A percentile compares a stretch with the other conserved stretches of the same genome.
Conservation (phyloP, 257 asterid species). For the Craterostigma plantagineum region DNA sequence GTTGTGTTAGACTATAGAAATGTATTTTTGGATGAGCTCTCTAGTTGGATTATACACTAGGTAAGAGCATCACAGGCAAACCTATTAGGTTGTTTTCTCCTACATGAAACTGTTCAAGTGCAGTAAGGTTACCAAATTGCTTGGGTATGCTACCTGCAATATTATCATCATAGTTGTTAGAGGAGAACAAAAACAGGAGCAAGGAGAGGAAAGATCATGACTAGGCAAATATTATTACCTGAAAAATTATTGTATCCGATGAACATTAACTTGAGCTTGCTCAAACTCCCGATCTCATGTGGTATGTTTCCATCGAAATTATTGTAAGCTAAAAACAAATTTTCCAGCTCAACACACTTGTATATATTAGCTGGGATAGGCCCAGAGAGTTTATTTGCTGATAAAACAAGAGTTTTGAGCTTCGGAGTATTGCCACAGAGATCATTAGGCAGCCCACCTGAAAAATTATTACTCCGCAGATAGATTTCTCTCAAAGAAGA, state of each 20-base stretch:
- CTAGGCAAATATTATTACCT: not conserved
- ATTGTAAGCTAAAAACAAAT: conserved; percentile 14
- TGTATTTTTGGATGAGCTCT: no score
- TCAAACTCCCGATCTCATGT: not conserved
- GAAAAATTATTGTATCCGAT: conserved; percentile 8
- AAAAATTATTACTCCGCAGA: no score
- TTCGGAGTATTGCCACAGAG: not conserved
- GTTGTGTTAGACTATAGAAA: not conserved
- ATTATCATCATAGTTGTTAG: not conserved
- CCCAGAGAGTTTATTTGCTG: conserved; percentile 8
- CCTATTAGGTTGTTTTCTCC: conserved; percentile 10
- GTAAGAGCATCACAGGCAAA: not conserved
- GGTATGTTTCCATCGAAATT: conserved; percentile 23
- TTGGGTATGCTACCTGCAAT: conserved; percentile 1
- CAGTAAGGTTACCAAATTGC: conserved; percentile 9
- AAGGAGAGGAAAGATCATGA: no score
- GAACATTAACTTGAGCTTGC: not conserved
- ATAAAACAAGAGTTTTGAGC: not conserved
- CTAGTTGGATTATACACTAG: no score
- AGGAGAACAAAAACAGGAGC: no score
- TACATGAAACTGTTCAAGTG: conserved; percentile 4
- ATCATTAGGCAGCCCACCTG: no score
- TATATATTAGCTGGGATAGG: conserved; percentile 16
- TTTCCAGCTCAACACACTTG: conserved; percentile 17
- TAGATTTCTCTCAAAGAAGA: no score